Percentiles rank a stretch among this genome's conserved stretches.
These are phyloP conservation scores for Leccinum fibrillosum DNA, from an alignment of 768 basidiomycete genomes.

Conservation along the genomic window DNA sequence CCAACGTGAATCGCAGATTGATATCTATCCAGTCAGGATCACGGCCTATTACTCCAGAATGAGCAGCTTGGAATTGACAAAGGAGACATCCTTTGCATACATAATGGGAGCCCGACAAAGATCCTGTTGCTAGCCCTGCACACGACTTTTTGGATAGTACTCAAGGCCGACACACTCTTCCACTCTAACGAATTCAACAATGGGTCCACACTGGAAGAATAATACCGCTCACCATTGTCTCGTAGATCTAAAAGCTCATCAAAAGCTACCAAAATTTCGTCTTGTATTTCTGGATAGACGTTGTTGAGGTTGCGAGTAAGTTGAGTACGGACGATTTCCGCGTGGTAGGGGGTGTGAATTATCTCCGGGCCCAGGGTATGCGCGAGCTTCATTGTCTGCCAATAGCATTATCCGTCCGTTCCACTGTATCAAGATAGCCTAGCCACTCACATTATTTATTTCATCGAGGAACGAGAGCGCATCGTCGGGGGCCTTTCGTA, in stretches of 20 bases:
- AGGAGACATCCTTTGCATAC: neutral
- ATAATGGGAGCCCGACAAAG: slow-evolving; percentile 43
- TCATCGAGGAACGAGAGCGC: slow-evolving; percentile 36
- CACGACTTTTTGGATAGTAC: slow-evolving; percentile 18
- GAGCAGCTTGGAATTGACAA: neutral
- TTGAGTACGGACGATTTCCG: slow-evolving; percentile 25
- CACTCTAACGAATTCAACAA: slow-evolving; percentile 33
- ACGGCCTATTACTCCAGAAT: neutral
- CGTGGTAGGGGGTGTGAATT: slow-evolving; percentile 30
- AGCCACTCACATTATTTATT: slow-evolving; percentile 30
- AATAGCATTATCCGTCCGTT: neutral
- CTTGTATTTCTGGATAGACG: slow-evolving; percentile 27
- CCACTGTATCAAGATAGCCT: neutral
- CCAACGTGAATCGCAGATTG: neutral
- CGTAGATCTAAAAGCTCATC: slow-evolving; percentile 32
- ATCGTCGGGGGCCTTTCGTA: slow-evolving; percentile 39
- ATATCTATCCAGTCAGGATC: neutral
- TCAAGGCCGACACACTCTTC: slow-evolving; percentile 30
- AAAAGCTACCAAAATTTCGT: slow-evolving; percentile 39
- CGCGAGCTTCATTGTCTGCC: slow-evolving; percentile 35
- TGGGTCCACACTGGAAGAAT: neutral
- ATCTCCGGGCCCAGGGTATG: slow-evolving; percentile 39
- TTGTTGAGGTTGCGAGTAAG: slow-evolving; percentile 39
- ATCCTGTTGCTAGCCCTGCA: slow-evolving; percentile 36
- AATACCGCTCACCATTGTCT: slow-evolving; percentile 9